These are phyloP conservation scores for Fusarium citri DNA, from an alignment of 2,329 filamentous ascomycete genomes.

Conservation along the genomic window DNA sequence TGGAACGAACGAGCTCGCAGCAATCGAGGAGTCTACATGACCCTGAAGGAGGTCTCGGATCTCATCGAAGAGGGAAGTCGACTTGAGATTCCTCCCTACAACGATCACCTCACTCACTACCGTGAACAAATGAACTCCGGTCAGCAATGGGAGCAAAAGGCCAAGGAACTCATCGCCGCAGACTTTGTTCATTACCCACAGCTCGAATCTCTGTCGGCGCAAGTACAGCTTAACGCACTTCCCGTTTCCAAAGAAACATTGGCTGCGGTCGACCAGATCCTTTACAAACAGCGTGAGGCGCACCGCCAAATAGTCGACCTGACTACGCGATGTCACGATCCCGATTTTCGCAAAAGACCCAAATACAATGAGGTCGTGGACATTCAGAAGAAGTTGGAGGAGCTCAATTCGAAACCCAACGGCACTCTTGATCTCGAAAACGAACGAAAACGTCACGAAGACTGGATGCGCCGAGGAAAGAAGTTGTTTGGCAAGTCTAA, in stretches of 20 bases:
- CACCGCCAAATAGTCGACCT: constrained; percentile 88
- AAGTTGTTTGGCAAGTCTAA: constrained; percentile 99
- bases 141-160: constrained; percentile 91
- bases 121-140: constrained; percentile 81
- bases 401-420: constrained; percentile 90
- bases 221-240: constrained; percentile 76
- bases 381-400: constrained; percentile 86
- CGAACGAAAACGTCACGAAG: constrained; percentile 93
- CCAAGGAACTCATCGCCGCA: constrained; percentile 90
- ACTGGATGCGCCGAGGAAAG: constrained; percentile 99
- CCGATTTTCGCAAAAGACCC: constrained; percentile 82
- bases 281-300: constrained; percentile 95
- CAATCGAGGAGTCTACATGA: constrained; percentile 73
- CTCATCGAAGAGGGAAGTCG: constrained; percentile 82
- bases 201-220: constrained; percentile 87
- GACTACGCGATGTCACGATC: constrained; percentile 79
- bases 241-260: constrained; percentile 87
- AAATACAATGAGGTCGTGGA: constrained; percentile 91
- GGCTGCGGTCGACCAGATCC: constrained; percentile 85
- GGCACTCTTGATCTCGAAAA: constrained; percentile 94
- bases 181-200: constrained; percentile 95
- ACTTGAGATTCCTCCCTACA: constrained; percentile 81
- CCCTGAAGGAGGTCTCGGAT: constrained; percentile 80
- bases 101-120: constrained; percentile 82
- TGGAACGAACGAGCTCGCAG: constrained; percentile 85